These are phyloP conservation scores for Aureobasidium leucospermi DNA, from an alignment of 2,329 filamentous ascomycete genomes.

Conservation along the genomic window DNA sequence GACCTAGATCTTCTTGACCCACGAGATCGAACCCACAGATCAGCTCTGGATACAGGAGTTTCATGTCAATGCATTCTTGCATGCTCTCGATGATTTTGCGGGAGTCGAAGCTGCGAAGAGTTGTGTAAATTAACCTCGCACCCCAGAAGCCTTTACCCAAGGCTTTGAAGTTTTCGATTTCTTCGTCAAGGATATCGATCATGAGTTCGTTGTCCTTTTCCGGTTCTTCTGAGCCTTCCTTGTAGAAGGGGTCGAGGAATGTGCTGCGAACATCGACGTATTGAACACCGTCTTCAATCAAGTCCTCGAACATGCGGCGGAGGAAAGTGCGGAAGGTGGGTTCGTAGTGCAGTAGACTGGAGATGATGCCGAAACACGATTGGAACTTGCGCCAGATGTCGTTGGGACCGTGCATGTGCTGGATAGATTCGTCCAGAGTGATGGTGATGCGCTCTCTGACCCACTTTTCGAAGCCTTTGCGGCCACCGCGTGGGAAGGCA, in stretches of 20 bases:
- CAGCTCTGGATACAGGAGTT: slow-evolving; percentile 68
- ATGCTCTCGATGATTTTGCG: slow-evolving; percentile 68
- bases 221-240: slow-evolving; percentile 54
- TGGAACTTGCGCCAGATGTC: slow-evolving; percentile 83
- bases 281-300: slow-evolving; percentile 73
- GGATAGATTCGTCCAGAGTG: slow-evolving; percentile 62
- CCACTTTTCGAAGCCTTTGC: slow-evolving; percentile 68
- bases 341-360: slow-evolving; percentile 77
- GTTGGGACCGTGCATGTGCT: slow-evolving; percentile 76
- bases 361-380: slow-evolving; percentile 65
- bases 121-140: slow-evolving; percentile 76
- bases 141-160: slow-evolving; percentile 74
- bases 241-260: slow-evolving; percentile 65
- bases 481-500: slow-evolving; percentile 65
- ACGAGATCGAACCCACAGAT: slow-evolving; percentile 86
- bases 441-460: slow-evolving; percentile 66
- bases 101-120: slow-evolving; percentile 56
- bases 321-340: slow-evolving; percentile 77
- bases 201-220: slow-evolving; percentile 63
- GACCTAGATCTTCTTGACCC: slow-evolving; percentile 75
- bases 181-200: slow-evolving; percentile 68
- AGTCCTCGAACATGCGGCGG: slow-evolving; percentile 58
- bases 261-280: slow-evolving; percentile 78
- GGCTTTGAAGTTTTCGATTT: slow-evolving; percentile 64
- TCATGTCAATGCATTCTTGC: slow-evolving; percentile 79